A percentile compares a stretch with the other conserved stretches of the same genome.
phyloP scores from a whole-genome alignment of 2,329 filamentous ascomycete species.

The Pseudogymnoascus sp. region DNA sequence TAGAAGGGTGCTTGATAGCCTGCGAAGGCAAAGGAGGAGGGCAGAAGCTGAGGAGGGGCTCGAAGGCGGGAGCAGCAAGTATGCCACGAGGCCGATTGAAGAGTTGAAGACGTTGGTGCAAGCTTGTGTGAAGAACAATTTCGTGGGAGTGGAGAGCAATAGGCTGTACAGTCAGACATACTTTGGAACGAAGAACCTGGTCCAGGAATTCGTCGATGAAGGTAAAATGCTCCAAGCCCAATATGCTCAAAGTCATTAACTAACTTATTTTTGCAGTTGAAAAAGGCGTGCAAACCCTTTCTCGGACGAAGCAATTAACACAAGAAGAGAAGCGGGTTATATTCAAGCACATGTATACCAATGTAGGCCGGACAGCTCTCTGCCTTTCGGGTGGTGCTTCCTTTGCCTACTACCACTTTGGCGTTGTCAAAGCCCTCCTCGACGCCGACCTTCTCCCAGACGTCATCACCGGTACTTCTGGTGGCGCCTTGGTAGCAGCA shows the following conservation, averaged over 20 bases:
- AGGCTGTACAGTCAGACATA: conserved; percentile 96
- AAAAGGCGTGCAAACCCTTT: conserved; percentile 58
- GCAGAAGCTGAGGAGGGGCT: conserved; percentile 47
- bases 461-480: conserved; percentile 94
- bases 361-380: conserved; percentile 85
- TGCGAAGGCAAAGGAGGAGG: conserved; percentile 52
- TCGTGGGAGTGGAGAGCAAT: conserved; percentile 88
- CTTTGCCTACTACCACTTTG: conserved; percentile 96
- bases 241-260: too few species aligned
- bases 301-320: conserved; percentile 59
- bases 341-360: conserved; percentile 83
- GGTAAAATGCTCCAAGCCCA: too few species aligned
- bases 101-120: conserved; percentile 73
- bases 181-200: conserved; percentile 90
- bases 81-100: conserved; percentile 50
- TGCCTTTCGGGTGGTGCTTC: conserved; percentile 90
- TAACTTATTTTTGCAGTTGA: conserved; percentile 43
- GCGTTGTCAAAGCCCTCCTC: conserved; percentile 80
- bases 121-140: conserved; percentile 95
- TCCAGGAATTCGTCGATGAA: conserved; percentile 86
- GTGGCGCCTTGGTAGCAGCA: conserved; percentile 82
- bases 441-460: conserved; percentile 81
- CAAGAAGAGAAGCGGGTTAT: conserved; percentile 68
- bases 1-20: conserved; percentile 66
- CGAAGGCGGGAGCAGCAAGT: conserved; percentile 34